These are phyloP conservation scores for Tetrahymena borealis DNA, from an alignment of 73 alveolate species.

Conservation along the genomic window DNA sequence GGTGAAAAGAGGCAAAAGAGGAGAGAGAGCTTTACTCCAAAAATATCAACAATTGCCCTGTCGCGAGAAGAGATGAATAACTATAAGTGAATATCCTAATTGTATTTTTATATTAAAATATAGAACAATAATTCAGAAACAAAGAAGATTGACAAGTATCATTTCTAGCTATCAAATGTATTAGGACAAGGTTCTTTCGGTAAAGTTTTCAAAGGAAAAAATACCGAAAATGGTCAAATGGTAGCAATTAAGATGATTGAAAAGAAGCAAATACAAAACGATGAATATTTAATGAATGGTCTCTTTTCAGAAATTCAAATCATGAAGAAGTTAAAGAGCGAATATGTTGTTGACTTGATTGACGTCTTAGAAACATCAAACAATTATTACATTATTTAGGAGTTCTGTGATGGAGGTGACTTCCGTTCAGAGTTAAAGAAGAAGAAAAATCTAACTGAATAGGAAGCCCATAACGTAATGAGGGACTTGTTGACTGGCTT, in stretches of 20 bases:
- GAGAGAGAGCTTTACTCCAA: too few relatives aligned
- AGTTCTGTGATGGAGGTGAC: constrained; percentile 56
- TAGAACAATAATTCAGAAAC: constrained; percentile 10
- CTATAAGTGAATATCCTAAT: too few relatives aligned
- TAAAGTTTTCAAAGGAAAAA: constrained; percentile 25
- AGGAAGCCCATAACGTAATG: constrained; percentile 14
- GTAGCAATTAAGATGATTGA: constrained; percentile 46
- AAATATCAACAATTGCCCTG: too few relatives aligned
- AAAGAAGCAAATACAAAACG: constrained; percentile 4
- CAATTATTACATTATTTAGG: constrained; percentile 40
- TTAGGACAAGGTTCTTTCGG: constrained; percentile 57
- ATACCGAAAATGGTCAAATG: constrained; percentile 30
- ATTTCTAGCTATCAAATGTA: constrained; percentile 10
- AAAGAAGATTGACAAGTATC: constrained; percentile 18
- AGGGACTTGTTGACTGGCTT: constrained; percentile 20
- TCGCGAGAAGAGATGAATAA: too few relatives aligned
- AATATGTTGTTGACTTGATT: constrained; percentile 37
- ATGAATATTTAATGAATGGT: constrained; percentile 19
- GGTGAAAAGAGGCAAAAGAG: too few relatives aligned
- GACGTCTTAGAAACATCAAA: constrained; percentile 51
- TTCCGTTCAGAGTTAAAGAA: constrained; percentile 24
- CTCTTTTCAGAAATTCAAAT: constrained; percentile 44
- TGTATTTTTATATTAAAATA: not conserved
- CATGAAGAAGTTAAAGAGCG: constrained; percentile 29
- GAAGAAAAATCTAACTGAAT: not conserved